Conservation (phyloP, 768 basidiomycete genomes). For the Mycena rosella region DNA sequence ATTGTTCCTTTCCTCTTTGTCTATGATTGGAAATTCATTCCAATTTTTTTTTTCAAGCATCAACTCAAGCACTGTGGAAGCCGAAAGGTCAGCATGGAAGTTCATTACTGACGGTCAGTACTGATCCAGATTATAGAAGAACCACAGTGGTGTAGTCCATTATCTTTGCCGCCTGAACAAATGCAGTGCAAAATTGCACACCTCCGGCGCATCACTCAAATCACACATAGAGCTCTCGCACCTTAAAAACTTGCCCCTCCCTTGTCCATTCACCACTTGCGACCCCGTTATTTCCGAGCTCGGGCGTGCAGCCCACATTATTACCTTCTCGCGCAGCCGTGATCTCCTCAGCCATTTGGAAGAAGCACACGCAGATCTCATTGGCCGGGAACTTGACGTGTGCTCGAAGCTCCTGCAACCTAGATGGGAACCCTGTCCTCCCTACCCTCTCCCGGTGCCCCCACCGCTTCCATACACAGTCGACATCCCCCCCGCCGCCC, state of each 20-base stretch:
- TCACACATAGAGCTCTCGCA: slow-evolving; percentile 19
- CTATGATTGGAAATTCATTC: neutral
- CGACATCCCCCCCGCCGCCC: neutral
- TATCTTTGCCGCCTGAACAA: slow-evolving; percentile 14
- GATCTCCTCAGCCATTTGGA: slow-evolving; percentile 18
- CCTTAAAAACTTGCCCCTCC: slow-evolving; percentile 11
- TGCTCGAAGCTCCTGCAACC: neutral
- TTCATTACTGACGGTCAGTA: neutral
- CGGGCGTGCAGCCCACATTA: neutral
- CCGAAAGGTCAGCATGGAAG: neutral
- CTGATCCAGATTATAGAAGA: neutral
- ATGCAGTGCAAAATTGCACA: slow-evolving; percentile 26
- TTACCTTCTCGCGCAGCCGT: slow-evolving; percentile 4
- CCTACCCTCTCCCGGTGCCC: neutral
- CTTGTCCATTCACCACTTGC: slow-evolving; percentile 25
- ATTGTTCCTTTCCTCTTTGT: neutral
- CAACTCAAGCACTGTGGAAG: slow-evolving; percentile 13
- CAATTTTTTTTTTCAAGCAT: slow-evolving; percentile 16
- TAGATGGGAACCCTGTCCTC: slow-evolving; percentile 2
- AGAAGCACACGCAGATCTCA: slow-evolving; percentile 9
- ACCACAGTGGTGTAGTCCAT: neutral
- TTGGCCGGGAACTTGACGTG: slow-evolving; percentile 1
- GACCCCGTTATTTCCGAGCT: neutral
- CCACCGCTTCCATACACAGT: slow-evolving; percentile 10
- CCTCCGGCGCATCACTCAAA: neutral